Conservation (phyloP, 2,329 filamentous ascomycete species). For the Trichophyton benhamiae region DNA sequence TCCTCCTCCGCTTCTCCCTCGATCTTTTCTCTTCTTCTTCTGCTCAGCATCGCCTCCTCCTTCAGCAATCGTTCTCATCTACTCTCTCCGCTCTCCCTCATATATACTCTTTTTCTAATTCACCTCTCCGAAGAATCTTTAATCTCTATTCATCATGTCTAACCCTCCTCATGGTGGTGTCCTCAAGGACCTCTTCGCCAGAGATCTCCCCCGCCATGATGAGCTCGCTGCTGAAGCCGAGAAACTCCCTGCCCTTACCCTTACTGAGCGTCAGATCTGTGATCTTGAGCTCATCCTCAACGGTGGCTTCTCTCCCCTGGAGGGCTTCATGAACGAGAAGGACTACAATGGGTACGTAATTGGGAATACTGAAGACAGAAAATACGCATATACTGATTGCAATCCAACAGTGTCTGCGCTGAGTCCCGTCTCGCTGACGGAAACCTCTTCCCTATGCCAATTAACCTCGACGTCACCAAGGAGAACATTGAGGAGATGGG, state of each 20-base stretch:
- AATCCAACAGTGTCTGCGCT: conserved; percentile 59
- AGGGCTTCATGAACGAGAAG: conserved; percentile 95
- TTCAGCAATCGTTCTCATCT: not conserved
- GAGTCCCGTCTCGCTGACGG: conserved; percentile 78
- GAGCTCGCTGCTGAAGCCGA: conserved; percentile 77
- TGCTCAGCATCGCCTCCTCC: not conserved
- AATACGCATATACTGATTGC: not conserved
- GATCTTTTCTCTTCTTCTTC: not conserved
- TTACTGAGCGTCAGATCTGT: conserved; percentile 90
- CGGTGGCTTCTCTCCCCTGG: conserved; percentile 92
- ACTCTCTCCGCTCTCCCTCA: not conserved
- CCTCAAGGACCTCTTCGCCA: conserved; percentile 94
- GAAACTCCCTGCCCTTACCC: conserved; percentile 66
- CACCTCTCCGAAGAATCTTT: not conserved
- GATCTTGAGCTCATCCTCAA: conserved; percentile 96
- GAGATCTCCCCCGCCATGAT: conserved; percentile 71
- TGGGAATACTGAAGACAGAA: not conserved
- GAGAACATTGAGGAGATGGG: conserved; percentile 60
- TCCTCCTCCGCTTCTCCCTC: not conserved
- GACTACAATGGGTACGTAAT: conserved; percentile 77
- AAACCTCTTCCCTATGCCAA: conserved; percentile 90
- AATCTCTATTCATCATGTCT: conserved; percentile 28
- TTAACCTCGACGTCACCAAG: conserved; percentile 76
- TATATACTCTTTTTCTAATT: not conserved
- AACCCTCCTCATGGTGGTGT: conserved; percentile 68